These are phyloP conservation scores for Thielaviopsis punctulata DNA, from an alignment of 2,329 filamentous ascomycete species.

Conservation along the genomic window DNA sequence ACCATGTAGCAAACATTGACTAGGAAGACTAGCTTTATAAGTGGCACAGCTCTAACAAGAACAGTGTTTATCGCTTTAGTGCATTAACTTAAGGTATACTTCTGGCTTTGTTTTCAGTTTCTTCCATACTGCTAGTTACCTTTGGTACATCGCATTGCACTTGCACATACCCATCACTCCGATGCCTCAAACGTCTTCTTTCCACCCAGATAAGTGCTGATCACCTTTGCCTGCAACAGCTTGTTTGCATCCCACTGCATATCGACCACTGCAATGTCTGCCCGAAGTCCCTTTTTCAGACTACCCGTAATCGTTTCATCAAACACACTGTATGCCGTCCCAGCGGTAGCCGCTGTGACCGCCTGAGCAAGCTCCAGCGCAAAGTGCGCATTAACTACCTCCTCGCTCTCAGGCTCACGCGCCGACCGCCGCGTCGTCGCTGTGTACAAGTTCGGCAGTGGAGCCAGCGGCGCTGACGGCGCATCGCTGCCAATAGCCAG, in stretches of 20 bases:
- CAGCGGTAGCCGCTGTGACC: constrained; percentile 34
- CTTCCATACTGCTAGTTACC: too few species aligned
- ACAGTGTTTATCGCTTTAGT: too few species aligned
- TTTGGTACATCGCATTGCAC: too few species aligned
- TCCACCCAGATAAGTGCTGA: constrained; percentile 38
- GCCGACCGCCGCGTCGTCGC: constrained; percentile 40
- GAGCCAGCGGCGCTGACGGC: constrained; percentile 38
- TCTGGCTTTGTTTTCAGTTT: too few species aligned
- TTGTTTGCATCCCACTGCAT: constrained; percentile 29
- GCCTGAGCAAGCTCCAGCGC: constrained; percentile 35
- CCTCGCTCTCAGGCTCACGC: constrained; percentile 25
- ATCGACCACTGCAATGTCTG: constrained; percentile 35
- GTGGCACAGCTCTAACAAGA: too few species aligned
- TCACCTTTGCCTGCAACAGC: constrained; percentile 28
- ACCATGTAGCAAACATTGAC: too few species aligned
- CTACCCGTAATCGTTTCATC: constrained; percentile 36
- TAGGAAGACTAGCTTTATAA: too few species aligned
- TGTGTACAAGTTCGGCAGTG: constrained; percentile 39
- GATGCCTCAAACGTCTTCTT: constrained; percentile 19
- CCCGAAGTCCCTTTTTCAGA: constrained; percentile 33
- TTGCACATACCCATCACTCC: not conserved
- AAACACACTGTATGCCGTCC: constrained; percentile 41
- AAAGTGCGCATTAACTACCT: constrained; percentile 34
- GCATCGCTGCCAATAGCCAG: constrained; percentile 42
- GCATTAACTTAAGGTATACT: too few species aligned